Conservation (phyloP, 129 eudicot genomes). For the Heracleum sosnowskyi region DNA sequence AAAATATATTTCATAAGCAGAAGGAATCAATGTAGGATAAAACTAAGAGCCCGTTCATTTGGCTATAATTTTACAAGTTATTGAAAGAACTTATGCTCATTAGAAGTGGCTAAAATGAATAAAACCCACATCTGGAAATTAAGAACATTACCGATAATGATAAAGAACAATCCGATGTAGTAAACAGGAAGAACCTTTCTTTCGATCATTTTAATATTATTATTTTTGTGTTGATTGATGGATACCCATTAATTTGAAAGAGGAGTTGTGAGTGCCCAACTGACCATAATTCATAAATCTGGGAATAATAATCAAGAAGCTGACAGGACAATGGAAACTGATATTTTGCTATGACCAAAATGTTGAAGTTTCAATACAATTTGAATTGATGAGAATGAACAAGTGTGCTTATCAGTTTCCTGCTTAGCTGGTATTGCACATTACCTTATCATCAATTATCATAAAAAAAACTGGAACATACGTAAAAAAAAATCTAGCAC, state of each 20-base stretch:
- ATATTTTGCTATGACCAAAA: too few relatives aligned
- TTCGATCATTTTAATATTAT: conserved; percentile 52
- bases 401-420: too few relatives aligned
- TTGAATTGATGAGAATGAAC: too few relatives aligned
- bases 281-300: conserved; percentile 21
- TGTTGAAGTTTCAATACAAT: too few relatives aligned
- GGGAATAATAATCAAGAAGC: conserved; percentile 23
- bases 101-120: conserved; percentile 29
- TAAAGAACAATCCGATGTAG: conserved; percentile 36
- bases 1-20: conserved; percentile 28
- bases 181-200: conserved; percentile 27
- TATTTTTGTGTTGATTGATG: conserved; percentile 48
- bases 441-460: too few relatives aligned
- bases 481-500: too few relatives aligned
- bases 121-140: conserved; percentile 20
- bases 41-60: conserved; percentile 26
- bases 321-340: not conserved
- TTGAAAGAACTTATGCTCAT: conserved; percentile 44
- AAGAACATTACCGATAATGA: conserved; percentile 52
- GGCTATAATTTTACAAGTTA: not conserved
- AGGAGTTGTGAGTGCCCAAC: conserved; percentile 35
- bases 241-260: conserved; percentile 65
- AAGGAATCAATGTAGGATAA: conserved; percentile 41
- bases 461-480: too few relatives aligned
- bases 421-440: too few relatives aligned